Conservation (phyloP, 305 asterid species). For the Fraxinus nigra region DNA sequence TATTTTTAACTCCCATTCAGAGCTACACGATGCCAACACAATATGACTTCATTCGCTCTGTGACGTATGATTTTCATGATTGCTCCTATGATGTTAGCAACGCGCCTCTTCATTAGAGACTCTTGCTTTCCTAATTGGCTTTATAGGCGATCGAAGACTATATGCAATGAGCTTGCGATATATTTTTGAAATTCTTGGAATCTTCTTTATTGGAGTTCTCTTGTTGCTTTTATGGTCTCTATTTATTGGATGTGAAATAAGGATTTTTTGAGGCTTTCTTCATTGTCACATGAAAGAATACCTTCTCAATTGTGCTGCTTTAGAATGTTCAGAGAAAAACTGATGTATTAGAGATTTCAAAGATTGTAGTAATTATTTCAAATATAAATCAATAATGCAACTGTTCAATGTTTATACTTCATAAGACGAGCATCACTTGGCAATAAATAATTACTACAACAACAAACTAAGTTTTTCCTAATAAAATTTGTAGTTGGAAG, state of each 20-base stretch:
- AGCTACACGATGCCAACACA: background rate
- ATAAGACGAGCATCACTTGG: background rate
- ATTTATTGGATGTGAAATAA: background rate
- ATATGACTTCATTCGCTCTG: background rate
- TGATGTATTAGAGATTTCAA: background rate
- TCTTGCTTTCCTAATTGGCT: constrained; percentile 5
- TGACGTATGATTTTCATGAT: background rate
- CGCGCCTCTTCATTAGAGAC: background rate
- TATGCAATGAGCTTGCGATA: background rate
- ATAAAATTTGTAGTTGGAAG: background rate
- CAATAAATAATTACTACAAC: background rate
- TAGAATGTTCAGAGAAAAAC: background rate
- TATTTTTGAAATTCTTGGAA: background rate
- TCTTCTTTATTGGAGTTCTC: background rate
- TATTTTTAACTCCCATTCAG: background rate
- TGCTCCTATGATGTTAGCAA: constrained; percentile 3
- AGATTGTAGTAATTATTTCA: too few species aligned
- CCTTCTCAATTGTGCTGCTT: constrained; percentile 8
- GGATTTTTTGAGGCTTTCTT: constrained; percentile 2
- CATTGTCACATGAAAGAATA: constrained; percentile 8
- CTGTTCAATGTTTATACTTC: constrained; percentile 10
- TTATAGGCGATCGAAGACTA: background rate
- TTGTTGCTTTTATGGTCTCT: constrained; percentile 6
- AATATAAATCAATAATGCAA: background rate
- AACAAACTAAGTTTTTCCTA: background rate